A percentile compares a stretch with the other conserved stretches of the same genome.
Conservation (phyloP, 208 protist species). For the Naegleria lovaniensis region DNA sequence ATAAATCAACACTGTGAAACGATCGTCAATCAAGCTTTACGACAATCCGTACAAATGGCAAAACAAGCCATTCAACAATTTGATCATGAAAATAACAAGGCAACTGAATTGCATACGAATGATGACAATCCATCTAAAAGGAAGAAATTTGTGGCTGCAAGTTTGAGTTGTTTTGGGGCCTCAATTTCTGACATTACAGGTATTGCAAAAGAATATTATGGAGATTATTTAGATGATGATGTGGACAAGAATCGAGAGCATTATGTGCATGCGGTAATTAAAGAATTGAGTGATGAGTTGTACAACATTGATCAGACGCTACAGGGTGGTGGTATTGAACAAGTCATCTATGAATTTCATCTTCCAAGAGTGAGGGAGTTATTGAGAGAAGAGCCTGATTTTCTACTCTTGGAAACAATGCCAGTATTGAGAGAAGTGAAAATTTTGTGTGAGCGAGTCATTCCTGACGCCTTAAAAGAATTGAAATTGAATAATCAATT, state of each 20-base stretch:
- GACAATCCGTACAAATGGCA: not conserved
- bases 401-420: not conserved
- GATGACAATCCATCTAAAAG: too few species aligned
- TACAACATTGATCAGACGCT: not conserved
- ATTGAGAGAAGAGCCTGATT: not conserved
- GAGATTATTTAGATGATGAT: not conserved
- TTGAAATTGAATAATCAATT: not conserved
- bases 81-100: too few species aligned
- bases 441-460: not conserved
- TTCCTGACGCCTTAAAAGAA: not conserved
- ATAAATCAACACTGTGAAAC: not conserved
- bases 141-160: not conserved
- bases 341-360: not conserved
- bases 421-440: not conserved
- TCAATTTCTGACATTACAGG: not conserved
- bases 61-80: not conserved
- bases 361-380: not conserved
- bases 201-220: not conserved
- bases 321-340: not conserved
- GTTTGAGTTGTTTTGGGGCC: not conserved
- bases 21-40: not conserved
- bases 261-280: not conserved
- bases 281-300: not conserved
- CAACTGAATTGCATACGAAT: too few species aligned
- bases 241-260: not conserved